A percentile compares a stretch with the other conserved stretches of the same genome.
phyloP scores from a whole-genome alignment of 2,329 filamentous ascomycete species.

The Aspergillus aculeatinus region DNA sequence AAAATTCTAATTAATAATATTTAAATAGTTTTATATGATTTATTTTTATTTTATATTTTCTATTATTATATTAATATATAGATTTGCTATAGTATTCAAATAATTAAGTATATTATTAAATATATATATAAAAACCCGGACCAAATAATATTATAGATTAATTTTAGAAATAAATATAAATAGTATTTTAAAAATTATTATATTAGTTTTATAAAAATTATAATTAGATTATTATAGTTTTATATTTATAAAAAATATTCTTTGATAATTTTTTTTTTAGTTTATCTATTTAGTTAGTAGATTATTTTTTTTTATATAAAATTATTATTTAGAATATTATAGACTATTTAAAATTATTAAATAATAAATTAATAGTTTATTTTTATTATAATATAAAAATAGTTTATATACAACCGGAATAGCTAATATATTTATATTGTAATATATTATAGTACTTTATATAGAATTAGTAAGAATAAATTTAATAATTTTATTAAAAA shows the following conservation, averaged over 20 bases:
- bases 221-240: background rate
- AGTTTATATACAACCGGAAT: background rate
- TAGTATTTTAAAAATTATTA: no score
- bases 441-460: background rate
- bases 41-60: no score
- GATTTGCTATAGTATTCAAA: background rate
- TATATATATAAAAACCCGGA: no score
- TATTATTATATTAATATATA: no score
- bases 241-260: background rate
- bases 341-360: background rate
- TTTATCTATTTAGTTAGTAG: background rate
- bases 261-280: background rate
- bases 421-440: background rate
- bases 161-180: background rate
- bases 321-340: background rate
- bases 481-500: background rate
- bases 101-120: background rate
- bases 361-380: background rate
- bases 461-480: background rate
- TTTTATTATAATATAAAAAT: background rate
- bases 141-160: background rate
- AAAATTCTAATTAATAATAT: background rate
- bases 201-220: no score
- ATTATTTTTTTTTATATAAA: background rate
- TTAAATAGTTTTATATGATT: no score